Evolutionary conservation across 768 basidiomycete genomes (phyloP), one percentile per base, ranked within the genome.

Genomic region (Boletus reticuloceps): DNA sequence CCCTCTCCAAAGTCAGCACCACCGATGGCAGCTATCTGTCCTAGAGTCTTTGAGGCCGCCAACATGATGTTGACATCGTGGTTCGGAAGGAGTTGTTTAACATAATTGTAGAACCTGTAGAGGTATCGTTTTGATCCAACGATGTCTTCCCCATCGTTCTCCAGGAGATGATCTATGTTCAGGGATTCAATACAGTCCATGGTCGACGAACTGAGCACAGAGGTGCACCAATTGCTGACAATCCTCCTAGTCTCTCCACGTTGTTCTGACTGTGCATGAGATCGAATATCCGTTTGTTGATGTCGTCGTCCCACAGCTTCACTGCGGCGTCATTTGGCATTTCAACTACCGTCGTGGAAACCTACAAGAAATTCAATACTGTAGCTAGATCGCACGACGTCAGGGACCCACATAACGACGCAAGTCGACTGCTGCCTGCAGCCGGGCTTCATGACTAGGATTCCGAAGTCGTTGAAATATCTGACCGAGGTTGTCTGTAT

Each of bases 1-100:
- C 84, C 79, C 64, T 95, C 92, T 56, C 91, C 91, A 64, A 95
- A 90, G 25, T 86, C 85, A 0, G 83, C 80, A 3, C 91, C 91
- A 20, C 91, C 91, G 27, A 91, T 86, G 54, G 86, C 82, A 32
- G 89, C 89, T 65, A 96, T 95, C 64, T 85, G 81, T 0, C 94
- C 94, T 29, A 94, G 81, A 0, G 91, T 93, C 69, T 94, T 91
- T n/a, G 94, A 93, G 1, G 94, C 93, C 10, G 89, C 84, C 36
- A 94, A 81, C 94, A 98, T 98, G 67, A 99, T 85, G 69, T 90
- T 89, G 64, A 93, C 83, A 69, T 98, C 96, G 50, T 86, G 81
- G 66, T 91, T 91, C 5, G 93, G 93, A 19, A 97, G 80, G n/a
- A 96, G 81, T 40, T 90, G 85, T 68, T 94, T 92, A 72, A 97